Percentiles rank a stretch among this genome's conserved stretches.
Conservation (phyloP, 2,329 filamentous ascomycete genomes). For the Cryphonectria parasitica region DNA sequence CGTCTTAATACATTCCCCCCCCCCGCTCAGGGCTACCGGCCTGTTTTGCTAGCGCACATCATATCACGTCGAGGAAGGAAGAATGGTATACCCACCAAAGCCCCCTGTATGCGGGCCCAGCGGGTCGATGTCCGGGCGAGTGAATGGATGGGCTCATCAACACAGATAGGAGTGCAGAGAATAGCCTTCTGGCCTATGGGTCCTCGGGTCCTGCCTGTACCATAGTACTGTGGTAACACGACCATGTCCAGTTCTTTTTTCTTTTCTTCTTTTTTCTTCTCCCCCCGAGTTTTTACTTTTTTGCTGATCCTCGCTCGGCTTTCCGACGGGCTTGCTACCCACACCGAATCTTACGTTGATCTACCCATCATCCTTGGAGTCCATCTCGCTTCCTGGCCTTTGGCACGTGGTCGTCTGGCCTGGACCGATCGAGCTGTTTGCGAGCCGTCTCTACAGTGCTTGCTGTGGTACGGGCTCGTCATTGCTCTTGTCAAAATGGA, state of each 20-base stretch:
- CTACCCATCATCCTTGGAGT: neutral
- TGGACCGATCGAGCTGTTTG: neutral
- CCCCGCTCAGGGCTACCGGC: neutral
- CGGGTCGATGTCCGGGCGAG: neutral
- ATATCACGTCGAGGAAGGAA: neutral
- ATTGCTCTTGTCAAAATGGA: no score
- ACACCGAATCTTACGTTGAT: neutral
- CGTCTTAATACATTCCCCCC: neutral
- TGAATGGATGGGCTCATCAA: neutral
- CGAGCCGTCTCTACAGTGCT: neutral
- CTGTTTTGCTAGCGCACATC: neutral
- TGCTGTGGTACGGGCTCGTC: neutral
- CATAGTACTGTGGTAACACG: neutral
- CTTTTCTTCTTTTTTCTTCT: neutral
- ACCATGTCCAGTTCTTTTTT: neutral
- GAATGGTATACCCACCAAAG: neutral
- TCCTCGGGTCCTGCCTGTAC: neutral
- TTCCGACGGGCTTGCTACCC: neutral
- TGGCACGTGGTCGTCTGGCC: neutral
- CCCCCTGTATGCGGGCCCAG: slow-evolving; percentile 1
- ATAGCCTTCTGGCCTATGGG: neutral
- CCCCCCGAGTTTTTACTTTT: neutral
- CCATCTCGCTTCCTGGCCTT: neutral
- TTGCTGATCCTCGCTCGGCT: neutral
- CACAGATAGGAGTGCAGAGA: neutral